A percentile compares a stretch with the other conserved stretches of the same genome.
phyloP scores from a whole-genome alignment of 306 rosid species.

The Corylus avellana region DNA sequence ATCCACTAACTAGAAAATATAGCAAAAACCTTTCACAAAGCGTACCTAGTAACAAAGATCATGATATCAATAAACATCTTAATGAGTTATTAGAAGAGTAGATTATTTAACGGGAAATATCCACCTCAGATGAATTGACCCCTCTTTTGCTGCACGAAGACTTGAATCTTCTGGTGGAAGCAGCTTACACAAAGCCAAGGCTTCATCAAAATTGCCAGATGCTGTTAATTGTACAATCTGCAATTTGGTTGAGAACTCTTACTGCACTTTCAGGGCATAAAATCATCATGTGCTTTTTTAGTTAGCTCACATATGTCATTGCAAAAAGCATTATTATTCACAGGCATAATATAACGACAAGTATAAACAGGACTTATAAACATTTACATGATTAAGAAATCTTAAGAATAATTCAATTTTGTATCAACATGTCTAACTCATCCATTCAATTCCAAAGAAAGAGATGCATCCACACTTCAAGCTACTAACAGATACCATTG shows the following conservation, averaged over 20 bases:
- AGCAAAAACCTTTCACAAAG: not conserved
- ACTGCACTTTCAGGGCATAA: not conserved
- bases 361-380: not conserved
- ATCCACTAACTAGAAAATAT: not conserved
- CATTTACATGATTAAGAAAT: not conserved
- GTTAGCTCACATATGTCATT: not conserved
- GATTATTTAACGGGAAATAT: constrained; percentile 23
- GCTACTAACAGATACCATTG: not conserved
- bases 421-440: not conserved
- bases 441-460: not conserved
- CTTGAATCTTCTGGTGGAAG: constrained; percentile 97
- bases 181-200: constrained; percentile 95
- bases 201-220: constrained; percentile 96
- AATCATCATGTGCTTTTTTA: not conserved
- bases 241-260: constrained; percentile 35
- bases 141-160: constrained; percentile 95
- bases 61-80: not conserved
- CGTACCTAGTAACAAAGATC: not conserved
- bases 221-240: constrained; percentile 99
- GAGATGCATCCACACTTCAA: not conserved
- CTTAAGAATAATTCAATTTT: not conserved
- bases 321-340: not conserved
- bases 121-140: constrained; percentile 91
- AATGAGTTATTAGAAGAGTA: constrained; percentile 11
- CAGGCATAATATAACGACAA: not conserved